Conservation (phyloP, 805 yeast species). For the Yamadazyma paraphyllophila region DNA sequence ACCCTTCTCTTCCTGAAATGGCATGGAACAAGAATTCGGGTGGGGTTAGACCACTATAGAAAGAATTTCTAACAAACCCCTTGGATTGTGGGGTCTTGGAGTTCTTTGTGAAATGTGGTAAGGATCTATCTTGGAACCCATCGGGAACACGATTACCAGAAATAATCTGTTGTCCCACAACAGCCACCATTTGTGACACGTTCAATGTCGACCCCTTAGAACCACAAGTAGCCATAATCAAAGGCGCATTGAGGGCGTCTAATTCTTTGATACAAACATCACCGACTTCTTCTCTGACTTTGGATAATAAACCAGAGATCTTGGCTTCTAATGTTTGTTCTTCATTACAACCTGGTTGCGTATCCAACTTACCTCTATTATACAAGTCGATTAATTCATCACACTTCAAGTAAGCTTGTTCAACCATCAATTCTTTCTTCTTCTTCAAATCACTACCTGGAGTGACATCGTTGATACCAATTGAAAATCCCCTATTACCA, state of each 20-base stretch:
- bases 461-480: slow-evolving; percentile 96
- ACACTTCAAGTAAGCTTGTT: slow-evolving; percentile 84
- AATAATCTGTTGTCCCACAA: slow-evolving; percentile 98
- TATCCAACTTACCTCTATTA: slow-evolving; percentile 84
- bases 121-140: slow-evolving; percentile 98
- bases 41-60: slow-evolving; percentile 89
- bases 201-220: slow-evolving; percentile 97
- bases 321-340: slow-evolving; percentile 98
- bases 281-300: slow-evolving; percentile 98
- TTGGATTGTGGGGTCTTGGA: slow-evolving; percentile 97
- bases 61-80: slow-evolving; percentile 96
- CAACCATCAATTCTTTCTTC: slow-evolving; percentile 86
- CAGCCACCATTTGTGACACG: slow-evolving; percentile 99
- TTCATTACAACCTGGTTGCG: slow-evolving; percentile 98
- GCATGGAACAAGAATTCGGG: slow-evolving; percentile 98
- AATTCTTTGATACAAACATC: slow-evolving; percentile 93
- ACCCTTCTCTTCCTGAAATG: slow-evolving; percentile 98
- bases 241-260: slow-evolving; percentile 88
- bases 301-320: slow-evolving; percentile 92
- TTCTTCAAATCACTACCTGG: slow-evolving; percentile 77
- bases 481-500: slow-evolving; percentile 95
- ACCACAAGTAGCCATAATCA: slow-evolving; percentile 99
- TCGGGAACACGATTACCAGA: slow-evolving; percentile 99
- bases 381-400: slow-evolving; percentile 81
- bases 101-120: slow-evolving; percentile 94